phyloP scores from a whole-genome alignment of 306 rosid genomes.

The Cucurbita moschata region DNA sequence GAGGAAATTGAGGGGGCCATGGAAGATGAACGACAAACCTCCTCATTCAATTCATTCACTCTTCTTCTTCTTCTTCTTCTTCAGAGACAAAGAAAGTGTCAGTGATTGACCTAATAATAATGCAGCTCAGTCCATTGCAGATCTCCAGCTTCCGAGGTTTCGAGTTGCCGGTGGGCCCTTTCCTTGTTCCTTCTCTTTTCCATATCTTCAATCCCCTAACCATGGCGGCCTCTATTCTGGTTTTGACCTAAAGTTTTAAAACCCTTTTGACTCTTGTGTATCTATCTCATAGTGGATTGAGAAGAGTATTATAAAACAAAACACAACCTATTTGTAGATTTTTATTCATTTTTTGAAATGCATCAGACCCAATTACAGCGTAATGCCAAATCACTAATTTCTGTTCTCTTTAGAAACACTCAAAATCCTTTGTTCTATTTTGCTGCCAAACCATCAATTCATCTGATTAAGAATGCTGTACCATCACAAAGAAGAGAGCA shows the following conservation, averaged over 20 bases:
- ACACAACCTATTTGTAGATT: not conserved
- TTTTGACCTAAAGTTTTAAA: not conserved
- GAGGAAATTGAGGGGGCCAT: not conserved
- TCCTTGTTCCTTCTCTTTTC: not conserved
- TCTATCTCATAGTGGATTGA: not conserved
- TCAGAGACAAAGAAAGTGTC: too few relatives aligned
- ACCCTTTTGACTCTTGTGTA: not conserved
- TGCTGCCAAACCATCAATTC: conserved; percentile 3
- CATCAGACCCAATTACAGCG: not conserved
- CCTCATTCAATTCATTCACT: not conserved
- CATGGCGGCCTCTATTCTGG: not conserved
- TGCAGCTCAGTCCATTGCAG: not conserved
- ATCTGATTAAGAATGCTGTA: not conserved
- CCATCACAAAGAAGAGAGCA: not conserved
- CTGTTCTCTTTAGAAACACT: not conserved
- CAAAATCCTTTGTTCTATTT: not conserved
- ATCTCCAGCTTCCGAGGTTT: not conserved
- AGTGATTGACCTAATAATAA: not conserved
- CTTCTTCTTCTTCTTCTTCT: not conserved
- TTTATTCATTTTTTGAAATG: not conserved
- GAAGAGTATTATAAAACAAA: not conserved
- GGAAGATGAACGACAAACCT: not conserved
- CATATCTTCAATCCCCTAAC: not conserved
- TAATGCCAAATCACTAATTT: not conserved
- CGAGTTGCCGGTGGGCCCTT: not conserved